Evolutionary conservation across 129 eudicot species (phyloP), one percentile per base, ranked within the genome.

Genomic region (Arctium lappa): DNA sequence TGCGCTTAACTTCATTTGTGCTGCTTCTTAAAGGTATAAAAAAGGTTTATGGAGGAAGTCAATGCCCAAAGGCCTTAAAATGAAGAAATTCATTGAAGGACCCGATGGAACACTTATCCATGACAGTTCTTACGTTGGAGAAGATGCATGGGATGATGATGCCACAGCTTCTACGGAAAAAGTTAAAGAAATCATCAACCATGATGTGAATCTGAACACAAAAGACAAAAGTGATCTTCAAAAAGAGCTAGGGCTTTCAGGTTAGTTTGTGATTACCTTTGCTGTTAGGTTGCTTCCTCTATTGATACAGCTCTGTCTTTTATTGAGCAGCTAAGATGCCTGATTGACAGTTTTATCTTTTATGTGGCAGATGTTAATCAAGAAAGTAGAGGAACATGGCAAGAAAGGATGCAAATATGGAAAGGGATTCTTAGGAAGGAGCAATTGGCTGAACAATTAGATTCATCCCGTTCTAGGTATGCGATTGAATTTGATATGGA

Each of bases 401-500:
- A 90, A 76, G 97, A 93, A 85, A 93, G 99, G 86, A 91, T 95
- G 82, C 88, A 86, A 81, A 82, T 81, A 75, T 95, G 99, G 97
- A 88, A 86, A 60, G 91, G 84, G 62, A 84, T 95, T 81, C 88
- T 93, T 85, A 81, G 81, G 80, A 95, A 91, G 85, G 99, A 95
- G 82, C 89, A 91, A 82, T 77, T 93, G 74, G 77, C 93, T 36
- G 99, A 93, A 81, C 84, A 91, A 72, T 72, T 93, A 44, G 89
- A 86, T 75, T 87, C 93, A 32, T 50, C 89, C 27, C 89, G 86
- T 40, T 81, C 97, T 56, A 93, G 86, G 83, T 95, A 95, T 81
- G 94, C 79, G 6, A 89, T 95, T 69, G 99, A 95, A 90, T 95
- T 88, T 84, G 97, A 95, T 84, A 95, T 95, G 99, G 89, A 93